Evolutionary conservation across 371 early-diverging fungal species (phyloP), one percentile per base, ranked within the genome.

Genomic region (Lichtheimia corymbifera): DNA sequence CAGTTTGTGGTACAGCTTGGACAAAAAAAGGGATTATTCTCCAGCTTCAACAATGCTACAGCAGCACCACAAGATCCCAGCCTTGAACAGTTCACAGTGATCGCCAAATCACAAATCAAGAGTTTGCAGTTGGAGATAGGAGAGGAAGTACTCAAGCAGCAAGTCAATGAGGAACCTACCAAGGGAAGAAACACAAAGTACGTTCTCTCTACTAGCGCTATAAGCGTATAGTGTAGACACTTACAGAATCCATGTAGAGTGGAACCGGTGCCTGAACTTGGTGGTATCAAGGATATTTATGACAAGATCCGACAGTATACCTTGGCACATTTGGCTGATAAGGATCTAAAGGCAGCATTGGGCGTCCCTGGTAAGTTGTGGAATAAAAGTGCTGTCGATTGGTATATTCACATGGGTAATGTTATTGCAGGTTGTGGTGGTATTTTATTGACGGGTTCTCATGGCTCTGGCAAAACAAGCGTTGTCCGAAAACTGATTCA

Each of bases 381-480:
- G 40, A 14, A 50, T 25, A 0, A 24, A 20, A 22, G 18, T 28
- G 7, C 49, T 25, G 41, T 25, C 17, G 25, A 24, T 13, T 28
- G 25, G 50, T n/a, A 30, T 45, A 18, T 18, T 49, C 35, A 17
- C 2, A 22, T 22, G 22, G 22, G n/a, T n/a, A 18, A 27, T 52
- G 30, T 18, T 17, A 47, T 43, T 58, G 13, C 58, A 86, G 86
- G 64, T 14, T 72, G 83, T 5, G 91, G 93, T 13, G 93, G 95
- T 28, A 65, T 95, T 14, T 71, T 96, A 42, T 53, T 96, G 7
- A 88, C 89, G 44, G 96, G 95, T 14, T 77, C 91, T 4, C 88
- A 86, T 63, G 97, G 97, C n/a, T 81, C 88, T 15, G 97, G 97
- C 22, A 95, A 95, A 65, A 88, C 94, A 2, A 82, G 83, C 35